Conservation (phyloP, 2,329 filamentous ascomycete genomes). For the Ilyonectria destructans region DNA sequence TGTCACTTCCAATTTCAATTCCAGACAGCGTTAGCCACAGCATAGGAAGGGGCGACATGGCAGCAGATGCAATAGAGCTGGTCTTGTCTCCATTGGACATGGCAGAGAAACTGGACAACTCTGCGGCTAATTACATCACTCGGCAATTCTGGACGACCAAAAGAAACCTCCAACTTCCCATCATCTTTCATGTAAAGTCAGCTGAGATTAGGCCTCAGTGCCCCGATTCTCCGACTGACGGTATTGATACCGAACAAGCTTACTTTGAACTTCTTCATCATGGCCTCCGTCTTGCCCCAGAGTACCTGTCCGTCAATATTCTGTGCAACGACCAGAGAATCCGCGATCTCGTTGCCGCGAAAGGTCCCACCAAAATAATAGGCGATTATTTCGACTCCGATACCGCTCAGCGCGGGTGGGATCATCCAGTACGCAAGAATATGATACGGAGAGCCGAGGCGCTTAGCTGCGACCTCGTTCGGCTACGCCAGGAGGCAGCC, state of each 20-base stretch:
- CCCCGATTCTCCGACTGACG: neutral
- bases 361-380: constrained; percentile 27
- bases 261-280: constrained; percentile 31
- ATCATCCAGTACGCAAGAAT: constrained; percentile 12
- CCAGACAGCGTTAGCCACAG: neutral
- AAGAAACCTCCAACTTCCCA: constrained; percentile 20
- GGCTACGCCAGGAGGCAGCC: constrained; percentile 29
- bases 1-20: constrained; percentile 22
- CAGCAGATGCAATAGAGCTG: constrained; percentile 25
- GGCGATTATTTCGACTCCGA: constrained; percentile 25
- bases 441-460: constrained; percentile 18
- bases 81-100: constrained; percentile 7
- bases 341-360: constrained; percentile 13
- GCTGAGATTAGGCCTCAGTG: neutral
- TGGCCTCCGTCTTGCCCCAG: constrained; percentile 29
- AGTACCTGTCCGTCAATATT: constrained; percentile 31
- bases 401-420: constrained; percentile 8
- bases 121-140: constrained; percentile 13
- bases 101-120: neutral
- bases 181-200: constrained; percentile 18
- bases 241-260: neutral
- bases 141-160: constrained; percentile 17
- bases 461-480: constrained; percentile 26
- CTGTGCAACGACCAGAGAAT: constrained; percentile 19
- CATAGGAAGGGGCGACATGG: constrained; percentile 19